Evolutionary conservation across 192 early-diverging fungal genomes (phyloP), one percentile per base, ranked within the genome.

Genomic region (Phycomyces blakesleeanus): DNA sequence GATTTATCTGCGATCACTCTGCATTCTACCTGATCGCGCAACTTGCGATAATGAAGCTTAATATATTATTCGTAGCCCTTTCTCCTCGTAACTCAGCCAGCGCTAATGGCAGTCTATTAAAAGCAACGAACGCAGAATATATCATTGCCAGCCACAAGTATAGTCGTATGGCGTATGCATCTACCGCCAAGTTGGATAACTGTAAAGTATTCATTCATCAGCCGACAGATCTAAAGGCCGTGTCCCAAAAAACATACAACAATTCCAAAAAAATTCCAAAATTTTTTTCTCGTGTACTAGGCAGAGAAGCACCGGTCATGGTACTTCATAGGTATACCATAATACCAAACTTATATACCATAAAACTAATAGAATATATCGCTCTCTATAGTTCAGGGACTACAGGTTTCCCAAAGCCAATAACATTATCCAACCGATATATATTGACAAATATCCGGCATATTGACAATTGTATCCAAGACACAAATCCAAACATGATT

Each of bases 261-360:
- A 41, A 37, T n/a, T 24, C 22, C n/a, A 22, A 47, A 26, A 15
- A 16, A 15, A 25, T 59, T 0, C 18, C 47, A n/a, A 40, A 59
- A 5, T 9, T 5, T 2, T n/a, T 47, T 47, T 47, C 20, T 18
- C 26, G 18, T n/a, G 41, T 47, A n/a, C 8, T 1, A 0, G 58
- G 44, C 24, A 18, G 42, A n/a, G 1, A 40, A 4, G 47, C 42
- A 25, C 4, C 16, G 25, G 26, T 26, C 26, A 18, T 59, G 2
- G 47, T 59, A 21, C 4, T 59, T 29, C 58, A 59, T n/a, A 59
- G 58, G 58, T 59, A 29, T n/a, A n/a, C n/a, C n/a, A n/a, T n/a
- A n/a, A n/a, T n/a, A n/a, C n/a, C n/a, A n/a, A n/a, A n/a, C n/a
- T n/a, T n/a, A n/a, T n/a, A n/a, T n/a, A n/a, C n/a, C n/a, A n/a